Conservation (phyloP, 73 alveolate species). For the Paraurostyla sp. region DNA sequence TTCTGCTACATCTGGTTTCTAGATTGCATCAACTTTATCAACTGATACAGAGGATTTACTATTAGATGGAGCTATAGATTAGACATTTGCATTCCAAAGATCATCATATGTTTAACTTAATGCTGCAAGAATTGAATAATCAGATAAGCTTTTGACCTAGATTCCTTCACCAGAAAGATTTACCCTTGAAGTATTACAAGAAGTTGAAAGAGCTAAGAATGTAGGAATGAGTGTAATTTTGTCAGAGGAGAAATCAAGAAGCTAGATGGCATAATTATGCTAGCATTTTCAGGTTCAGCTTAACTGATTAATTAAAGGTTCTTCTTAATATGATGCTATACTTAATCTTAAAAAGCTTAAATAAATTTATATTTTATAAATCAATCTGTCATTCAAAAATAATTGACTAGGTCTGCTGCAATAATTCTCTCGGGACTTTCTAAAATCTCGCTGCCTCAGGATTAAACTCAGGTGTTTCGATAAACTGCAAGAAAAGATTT, state of each 20-base stretch:
- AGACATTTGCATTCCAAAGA: constrained; percentile 55
- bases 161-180: constrained; percentile 3
- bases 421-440: constrained; percentile 96
- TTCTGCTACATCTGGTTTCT: not conserved
- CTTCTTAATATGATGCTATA: not conserved
- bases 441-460: constrained; percentile 99
- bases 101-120: not conserved
- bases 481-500: constrained; percentile 97
- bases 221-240: not conserved
- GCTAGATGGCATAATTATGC: not conserved
- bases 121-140: constrained; percentile 50
- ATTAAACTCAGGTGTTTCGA: constrained; percentile 99
- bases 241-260: not conserved
- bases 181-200: not conserved
- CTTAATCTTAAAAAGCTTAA: too few species aligned
- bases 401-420: constrained; percentile 78
- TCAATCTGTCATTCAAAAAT: constrained; percentile 66
- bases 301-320: constrained; percentile 7
- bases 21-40: constrained; percentile 32
- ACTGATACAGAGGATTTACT: constrained; percentile 58
- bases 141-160: constrained; percentile 9
- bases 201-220: not conserved
- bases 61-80: constrained; percentile 47
- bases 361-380: too few species aligned
- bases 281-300: not conserved